Percentiles rank a stretch among this genome's conserved stretches.
Conservation (phyloP, 106 monocot species). For the Apostasia ramifera region DNA sequence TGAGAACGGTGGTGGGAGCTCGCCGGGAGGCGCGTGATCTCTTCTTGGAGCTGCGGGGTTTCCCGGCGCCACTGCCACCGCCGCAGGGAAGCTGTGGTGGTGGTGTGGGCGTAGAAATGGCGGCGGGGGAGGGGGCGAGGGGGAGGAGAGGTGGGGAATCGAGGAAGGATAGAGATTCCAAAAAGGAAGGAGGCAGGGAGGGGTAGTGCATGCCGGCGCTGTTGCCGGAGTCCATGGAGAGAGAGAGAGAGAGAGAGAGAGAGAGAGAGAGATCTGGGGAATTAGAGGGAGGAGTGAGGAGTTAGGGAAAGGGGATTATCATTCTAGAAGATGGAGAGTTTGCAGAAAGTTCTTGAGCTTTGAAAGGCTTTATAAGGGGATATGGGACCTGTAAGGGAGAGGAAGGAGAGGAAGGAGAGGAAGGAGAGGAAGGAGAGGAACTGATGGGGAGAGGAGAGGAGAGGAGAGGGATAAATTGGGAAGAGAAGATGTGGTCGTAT, state of each 20-base stretch:
- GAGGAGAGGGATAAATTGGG: no score
- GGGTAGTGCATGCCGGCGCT: conserved; percentile 4
- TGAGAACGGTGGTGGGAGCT: conserved; percentile 79
- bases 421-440: background rate
- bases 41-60: conserved; percentile 37
- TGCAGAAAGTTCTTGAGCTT: conserved; percentile 9
- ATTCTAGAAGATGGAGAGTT: conserved; percentile 6
- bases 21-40: conserved; percentile 68
- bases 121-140: conserved; percentile 5
- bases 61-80: no score
- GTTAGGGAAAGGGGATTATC: background rate
- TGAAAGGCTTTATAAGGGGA: background rate
- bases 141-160: background rate
- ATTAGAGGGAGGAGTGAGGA: background rate
- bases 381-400: background rate
- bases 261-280: background rate
- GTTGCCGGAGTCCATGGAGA: conserved; percentile 9
- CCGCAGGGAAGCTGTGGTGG: background rate
- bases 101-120: background rate
- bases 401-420: background rate
- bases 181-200: conserved; percentile 1
- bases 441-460: background rate
- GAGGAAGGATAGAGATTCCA: conserved; percentile 1
- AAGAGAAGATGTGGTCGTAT: no score
- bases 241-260: conserved; percentile 1